These are phyloP conservation scores for Penicillium odoratum DNA, from an alignment of 495 filamentous ascomycete species.

Conservation along the genomic window DNA sequence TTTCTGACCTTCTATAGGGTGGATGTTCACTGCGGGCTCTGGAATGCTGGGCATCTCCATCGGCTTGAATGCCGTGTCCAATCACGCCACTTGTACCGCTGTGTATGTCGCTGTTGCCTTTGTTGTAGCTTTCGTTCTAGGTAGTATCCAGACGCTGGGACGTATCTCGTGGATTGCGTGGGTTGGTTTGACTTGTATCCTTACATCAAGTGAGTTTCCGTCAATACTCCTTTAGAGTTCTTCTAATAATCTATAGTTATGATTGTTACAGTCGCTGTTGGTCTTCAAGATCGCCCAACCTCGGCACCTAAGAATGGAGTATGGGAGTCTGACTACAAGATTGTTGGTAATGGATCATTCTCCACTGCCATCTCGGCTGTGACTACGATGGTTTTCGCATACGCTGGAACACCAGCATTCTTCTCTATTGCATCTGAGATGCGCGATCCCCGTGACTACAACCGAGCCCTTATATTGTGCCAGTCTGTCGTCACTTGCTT, in stretches of 20 bases:
- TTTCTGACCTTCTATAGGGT: constrained; percentile 56
- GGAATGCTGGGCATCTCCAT: constrained; percentile 70
- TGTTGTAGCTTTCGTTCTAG: constrained; percentile 31
- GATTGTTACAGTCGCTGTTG: constrained; percentile 69
- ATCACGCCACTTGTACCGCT: constrained; percentile 63
- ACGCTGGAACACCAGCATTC: constrained; percentile 61
- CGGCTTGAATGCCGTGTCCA: constrained; percentile 64
- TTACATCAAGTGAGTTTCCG: constrained; percentile 40
- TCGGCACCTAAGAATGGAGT: constrained; percentile 31
- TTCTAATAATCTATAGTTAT: constrained; percentile 47
- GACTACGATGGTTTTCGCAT: constrained; percentile 70
- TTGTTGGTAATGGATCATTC: constrained; percentile 30
- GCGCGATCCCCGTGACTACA: constrained; percentile 61
- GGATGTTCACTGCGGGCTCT: constrained; percentile 41
- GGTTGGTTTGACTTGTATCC: constrained; percentile 37
- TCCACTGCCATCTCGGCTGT: constrained; percentile 55
- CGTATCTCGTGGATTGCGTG: constrained; percentile 42
- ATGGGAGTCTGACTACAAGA: constrained; percentile 37
- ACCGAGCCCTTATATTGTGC: constrained; percentile 50
- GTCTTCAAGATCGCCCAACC: constrained; percentile 48
- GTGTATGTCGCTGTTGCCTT: constrained; percentile 40
- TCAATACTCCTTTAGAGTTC: constrained; percentile 4
- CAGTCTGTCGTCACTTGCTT: constrained; percentile 52
- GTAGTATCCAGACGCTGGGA: constrained; percentile 41
- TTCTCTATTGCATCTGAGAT: constrained; percentile 76